A percentile compares a stretch with the other conserved stretches of the same genome.
These are phyloP conservation scores for Leccinum subgranulosum DNA, from an alignment of 768 basidiomycete species.

Conservation along the genomic window DNA sequence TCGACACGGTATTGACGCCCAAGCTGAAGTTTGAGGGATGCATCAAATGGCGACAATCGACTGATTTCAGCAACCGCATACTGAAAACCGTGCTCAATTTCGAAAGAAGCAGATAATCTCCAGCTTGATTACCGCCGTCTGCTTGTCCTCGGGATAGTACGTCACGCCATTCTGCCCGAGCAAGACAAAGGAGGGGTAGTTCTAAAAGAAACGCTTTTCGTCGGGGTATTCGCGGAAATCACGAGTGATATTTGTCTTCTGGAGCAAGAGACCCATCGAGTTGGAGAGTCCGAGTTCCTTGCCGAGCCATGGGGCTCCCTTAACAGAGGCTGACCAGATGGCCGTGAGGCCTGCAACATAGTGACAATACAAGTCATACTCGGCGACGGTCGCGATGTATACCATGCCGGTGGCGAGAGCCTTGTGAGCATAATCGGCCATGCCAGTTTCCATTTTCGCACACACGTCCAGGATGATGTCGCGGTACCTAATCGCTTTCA, in stretches of 20 bases:
- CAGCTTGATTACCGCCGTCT: too few relatives aligned
- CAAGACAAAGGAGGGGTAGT: too few relatives aligned
- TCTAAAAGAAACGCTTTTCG: slow-evolving; percentile 68
- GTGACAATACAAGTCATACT: slow-evolving; percentile 98
- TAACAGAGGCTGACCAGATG: slow-evolving; percentile 80
- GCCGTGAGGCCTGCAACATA: slow-evolving; percentile 94
- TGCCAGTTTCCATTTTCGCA: slow-evolving; percentile 86
- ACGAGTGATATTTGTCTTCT: slow-evolving; percentile 97
- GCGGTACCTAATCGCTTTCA: slow-evolving; percentile 45
- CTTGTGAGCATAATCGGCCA: slow-evolving; percentile 92
- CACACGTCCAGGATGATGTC: slow-evolving; percentile 79
- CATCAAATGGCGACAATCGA: too few relatives aligned
- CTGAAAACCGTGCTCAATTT: too few relatives aligned
- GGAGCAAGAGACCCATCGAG: slow-evolving; percentile 91
- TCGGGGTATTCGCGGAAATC: slow-evolving; percentile 92
- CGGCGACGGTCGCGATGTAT: slow-evolving; percentile 46
- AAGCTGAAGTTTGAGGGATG: too few relatives aligned
- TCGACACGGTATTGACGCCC: too few relatives aligned
- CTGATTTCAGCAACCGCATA: too few relatives aligned
- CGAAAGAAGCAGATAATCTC: too few relatives aligned
- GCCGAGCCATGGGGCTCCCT: slow-evolving; percentile 71
- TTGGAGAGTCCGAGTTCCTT: slow-evolving; percentile 86
- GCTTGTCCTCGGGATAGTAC: too few relatives aligned
- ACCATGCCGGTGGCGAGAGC: slow-evolving; percentile 40
- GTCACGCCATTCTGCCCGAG: too few relatives aligned